Base-by-base conservation (phyloP, 768 basidiomycete genomes). In the Trametes coccinea region DNA sequence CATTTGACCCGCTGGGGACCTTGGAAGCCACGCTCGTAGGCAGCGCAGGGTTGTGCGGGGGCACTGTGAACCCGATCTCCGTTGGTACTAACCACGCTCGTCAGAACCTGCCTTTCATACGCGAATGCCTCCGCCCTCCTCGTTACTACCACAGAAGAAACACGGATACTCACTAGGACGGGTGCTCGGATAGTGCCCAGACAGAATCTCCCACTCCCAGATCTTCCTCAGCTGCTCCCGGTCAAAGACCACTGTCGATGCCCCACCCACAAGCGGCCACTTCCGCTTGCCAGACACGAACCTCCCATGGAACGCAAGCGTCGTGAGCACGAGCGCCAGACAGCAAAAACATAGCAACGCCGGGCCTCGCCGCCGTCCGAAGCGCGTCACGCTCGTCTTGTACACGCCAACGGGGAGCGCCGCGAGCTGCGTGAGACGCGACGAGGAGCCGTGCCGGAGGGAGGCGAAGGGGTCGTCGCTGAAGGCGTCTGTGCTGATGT, bases 101-200 rank as follows among this genome's bases (percentile, higher is more conserved):
- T 40, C 55, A 55, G 52, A 53, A 49, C 74, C 27, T 58, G 41
- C 14, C 41, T 14, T 13, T 9, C 41, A 16, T 22, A 16, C 41
- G 41, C 41, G 41, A 43, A 16, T 13, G 39, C 39, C 8, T 8
- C 7, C 39, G 39, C 39, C 39, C 39, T 7, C 39, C 8, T 7
- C 39, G 8, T 34, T 56, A 81, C 89, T 70, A 74, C 92, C 95
- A 82, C 66, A 80, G 79, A 54, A 75, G 90, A 93, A 33, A 33
- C 11, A 5, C 93, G 95, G 78, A 91, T 92, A 76, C 96, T 95
- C 94, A 98, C 63, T 87, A 79, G 95, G 95, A 97, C 73, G 98
- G 90, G 59, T 88, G 82, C 69, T 90, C 5, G 96, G 96, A 78
- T 94, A 94, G 75, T 97, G 95, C 1, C 97, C 97, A 64, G 92